Base-by-base conservation (phyloP, 1,284 basidiomycete species). In the Ceratobasidium sp. region DNA sequence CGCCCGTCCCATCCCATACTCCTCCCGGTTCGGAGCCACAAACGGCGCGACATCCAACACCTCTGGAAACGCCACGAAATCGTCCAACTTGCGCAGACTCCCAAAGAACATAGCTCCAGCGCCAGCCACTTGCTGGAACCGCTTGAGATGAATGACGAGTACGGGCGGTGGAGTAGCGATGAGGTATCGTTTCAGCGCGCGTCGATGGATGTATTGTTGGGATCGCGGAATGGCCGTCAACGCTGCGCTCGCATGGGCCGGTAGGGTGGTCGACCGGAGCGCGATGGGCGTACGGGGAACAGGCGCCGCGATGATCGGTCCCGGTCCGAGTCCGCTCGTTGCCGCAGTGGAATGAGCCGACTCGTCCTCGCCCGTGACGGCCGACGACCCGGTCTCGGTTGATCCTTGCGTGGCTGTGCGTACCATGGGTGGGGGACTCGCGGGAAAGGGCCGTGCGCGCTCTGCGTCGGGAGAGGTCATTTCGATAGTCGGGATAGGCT, bases 161-260 rank as follows among this genome's bases (percentile, higher is more conserved):
- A 98, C 90, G 0, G 95, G 95, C 0, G 97, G 97, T 0, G 95
- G 93, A 0, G 89, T 90, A 4, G 93, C 91, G 82, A 98, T 95
- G 79, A 98, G 91, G 85, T 97, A 98, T 9, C 97, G 93, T 86
- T 98, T 98, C 86, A 95, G 96, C 18, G 96, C 96, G 7, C 94
- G 89, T 1, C 95, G 91, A 84, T 94, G 89, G 69, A 97, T 88
- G 77, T 92, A 89, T 61, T 91, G 91, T 80, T 93, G 91, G 2
- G 90, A 86, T 81, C 85, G 84, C 12, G 86, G 86, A 5, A 77
- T 56, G n/a, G 68, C 53, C 9, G 68, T 26, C 53, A 70, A 44
- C 6, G 68, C 49, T 23, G 49, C 40, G 18, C 53, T 70, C 12
- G 39, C 7, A 18, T 53, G 49, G 28, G 53, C n/a, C 3, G 77